These are phyloP conservation scores for Plasmodium berghei DNA, from an alignment of 169 alveolate genomes.

Conservation along the genomic window DNA sequence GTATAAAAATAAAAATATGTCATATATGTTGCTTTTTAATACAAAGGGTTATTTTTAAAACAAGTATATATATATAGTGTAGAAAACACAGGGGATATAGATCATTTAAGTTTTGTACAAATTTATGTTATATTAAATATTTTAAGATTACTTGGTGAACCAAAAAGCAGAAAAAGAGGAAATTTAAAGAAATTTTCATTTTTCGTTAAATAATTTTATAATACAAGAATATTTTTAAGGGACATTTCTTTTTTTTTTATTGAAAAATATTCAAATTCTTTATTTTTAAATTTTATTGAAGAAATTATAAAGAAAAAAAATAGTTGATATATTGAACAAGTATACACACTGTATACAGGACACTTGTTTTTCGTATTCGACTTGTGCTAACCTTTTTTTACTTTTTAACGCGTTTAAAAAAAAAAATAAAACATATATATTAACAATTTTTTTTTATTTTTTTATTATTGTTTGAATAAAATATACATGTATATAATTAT, in stretches of 20 bases:
- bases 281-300: constrained; percentile 7
- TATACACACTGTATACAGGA: constrained; percentile 34
- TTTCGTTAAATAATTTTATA: constrained; percentile 23
- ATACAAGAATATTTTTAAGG: constrained; percentile 5
- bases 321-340: constrained; percentile 11
- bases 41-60: background rate
- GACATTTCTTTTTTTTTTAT: constrained; percentile 6
- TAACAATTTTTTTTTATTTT: background rate
- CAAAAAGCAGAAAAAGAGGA: constrained; percentile 29
- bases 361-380: constrained; percentile 8
- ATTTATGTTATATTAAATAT: constrained; percentile 14
- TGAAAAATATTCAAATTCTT: background rate
- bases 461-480: background rate
- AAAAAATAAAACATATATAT: constrained; percentile 21
- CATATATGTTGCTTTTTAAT: too few species aligned
- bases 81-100: constrained; percentile 2
- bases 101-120: background rate
- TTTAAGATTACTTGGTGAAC: constrained; percentile 49
- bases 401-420: background rate
- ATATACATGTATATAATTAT: constrained; percentile 13
- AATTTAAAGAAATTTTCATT: constrained; percentile 25
- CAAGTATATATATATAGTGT: constrained; percentile 6
- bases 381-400: constrained; percentile 19
- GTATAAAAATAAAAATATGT: constrained; percentile 4
- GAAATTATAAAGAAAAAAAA: constrained; percentile 5